Evolutionary conservation across 2,329 filamentous ascomycete species (phyloP).

Genomic region (Aspergillus ruber): DNA sequence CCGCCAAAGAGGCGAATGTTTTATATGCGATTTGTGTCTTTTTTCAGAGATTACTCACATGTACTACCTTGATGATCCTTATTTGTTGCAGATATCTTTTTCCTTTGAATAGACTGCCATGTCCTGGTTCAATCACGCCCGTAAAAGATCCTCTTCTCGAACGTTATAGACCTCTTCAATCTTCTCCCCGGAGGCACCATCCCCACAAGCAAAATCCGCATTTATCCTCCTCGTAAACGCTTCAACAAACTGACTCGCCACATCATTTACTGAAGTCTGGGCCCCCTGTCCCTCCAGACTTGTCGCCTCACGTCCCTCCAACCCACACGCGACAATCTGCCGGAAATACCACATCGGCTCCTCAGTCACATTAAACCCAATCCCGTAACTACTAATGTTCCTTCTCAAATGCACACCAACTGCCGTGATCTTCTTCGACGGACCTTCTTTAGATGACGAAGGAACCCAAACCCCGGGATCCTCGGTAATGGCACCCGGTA

Average conservation of each 20-base stretch:
- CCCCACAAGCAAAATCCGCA: conserved; percentile 28
- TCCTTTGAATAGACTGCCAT: background rate
- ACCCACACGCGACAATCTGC: conserved; percentile 82
- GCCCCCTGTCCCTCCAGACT: conserved; percentile 56
- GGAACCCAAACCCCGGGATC: conserved; percentile 80
- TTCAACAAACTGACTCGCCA: conserved; percentile 31
- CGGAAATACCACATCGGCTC: conserved; percentile 60
- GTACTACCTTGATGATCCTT: background rate
- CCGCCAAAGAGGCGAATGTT: background rate
- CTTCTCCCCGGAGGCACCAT: conserved; percentile 21
- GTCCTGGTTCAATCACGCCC: background rate
- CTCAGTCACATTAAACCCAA: conserved; percentile 56
- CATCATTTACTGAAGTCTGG: conserved; percentile 29
- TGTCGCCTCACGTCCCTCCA: conserved; percentile 73
- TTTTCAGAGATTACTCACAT: background rate
- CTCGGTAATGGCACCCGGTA: conserved; percentile 59
- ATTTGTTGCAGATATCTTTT: background rate
- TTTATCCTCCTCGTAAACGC: conserved; percentile 35
- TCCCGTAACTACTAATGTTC: conserved; percentile 75
- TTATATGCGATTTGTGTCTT: background rate
- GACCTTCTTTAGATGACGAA: background rate
- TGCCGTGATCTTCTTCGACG: conserved; percentile 68
- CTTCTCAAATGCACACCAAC: conserved; percentile 85
- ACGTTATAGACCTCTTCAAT: conserved; percentile 37
- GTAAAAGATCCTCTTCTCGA: conserved; percentile 24